Conservation (phyloP, 306 rosid species). For the Cicer pinnatifidum region DNA sequence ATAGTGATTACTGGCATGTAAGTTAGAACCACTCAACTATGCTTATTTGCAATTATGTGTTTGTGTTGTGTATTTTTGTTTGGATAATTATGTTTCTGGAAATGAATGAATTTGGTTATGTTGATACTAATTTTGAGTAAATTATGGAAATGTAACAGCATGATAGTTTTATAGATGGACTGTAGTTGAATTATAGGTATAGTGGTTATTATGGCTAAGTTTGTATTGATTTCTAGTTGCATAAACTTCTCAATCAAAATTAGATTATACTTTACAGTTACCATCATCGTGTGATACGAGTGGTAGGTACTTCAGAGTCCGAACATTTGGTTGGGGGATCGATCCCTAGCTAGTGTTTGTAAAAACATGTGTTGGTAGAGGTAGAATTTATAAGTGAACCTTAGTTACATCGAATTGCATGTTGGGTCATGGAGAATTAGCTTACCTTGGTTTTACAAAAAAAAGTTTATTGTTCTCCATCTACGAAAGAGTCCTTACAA, state of each 20-base stretch:
- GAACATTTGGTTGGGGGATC: not conserved
- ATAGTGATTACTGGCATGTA: conserved; percentile 94
- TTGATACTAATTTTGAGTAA: not conserved
- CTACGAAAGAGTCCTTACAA: not conserved
- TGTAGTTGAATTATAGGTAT: conserved; percentile 6
- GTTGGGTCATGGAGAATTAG: not conserved
- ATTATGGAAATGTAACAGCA: not conserved
- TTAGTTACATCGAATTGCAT: not conserved
- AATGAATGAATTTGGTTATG: conserved; percentile 27
- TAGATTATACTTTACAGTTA: not conserved
- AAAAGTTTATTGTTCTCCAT: not conserved
- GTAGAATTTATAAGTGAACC: not conserved
- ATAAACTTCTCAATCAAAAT: not conserved
- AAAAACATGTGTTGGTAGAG: not conserved
- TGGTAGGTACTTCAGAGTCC: not conserved
- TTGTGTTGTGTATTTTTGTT: not conserved
- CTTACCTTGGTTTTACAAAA: not conserved
- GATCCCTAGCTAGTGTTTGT: not conserved
- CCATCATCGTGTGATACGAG: not conserved
- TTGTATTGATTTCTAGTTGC: not conserved
- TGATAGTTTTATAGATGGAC: not conserved
- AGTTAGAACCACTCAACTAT: conserved; percentile 44
- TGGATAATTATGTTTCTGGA: not conserved
- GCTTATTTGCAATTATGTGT: conserved; percentile 23
- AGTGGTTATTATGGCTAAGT: not conserved